Percentiles rank a stretch among this genome's conserved stretches.
Evolutionary conservation across 306 rosid genomes (phyloP).

Genomic region (Ziziphus jujuba): DNA sequence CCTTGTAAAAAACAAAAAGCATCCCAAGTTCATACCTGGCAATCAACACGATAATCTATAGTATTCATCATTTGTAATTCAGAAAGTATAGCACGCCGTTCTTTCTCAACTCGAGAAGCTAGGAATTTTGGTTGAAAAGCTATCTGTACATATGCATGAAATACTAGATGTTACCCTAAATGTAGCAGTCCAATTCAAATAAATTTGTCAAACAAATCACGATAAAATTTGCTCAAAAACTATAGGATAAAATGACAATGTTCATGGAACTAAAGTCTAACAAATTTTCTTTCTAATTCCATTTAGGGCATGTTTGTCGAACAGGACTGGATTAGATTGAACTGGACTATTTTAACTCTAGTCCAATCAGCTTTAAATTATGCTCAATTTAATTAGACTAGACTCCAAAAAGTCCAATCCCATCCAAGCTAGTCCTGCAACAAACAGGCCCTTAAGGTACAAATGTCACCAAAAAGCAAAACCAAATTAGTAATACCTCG

Average conservation of each 20-base stretch:
- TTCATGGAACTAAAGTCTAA: background rate
- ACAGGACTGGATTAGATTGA: too few species aligned
- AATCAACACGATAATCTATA: slow-evolving; percentile 95
- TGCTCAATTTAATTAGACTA: too few species aligned
- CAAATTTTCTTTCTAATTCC: background rate
- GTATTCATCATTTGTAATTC: slow-evolving; percentile 99
- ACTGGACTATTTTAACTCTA: too few species aligned
- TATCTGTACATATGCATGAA: slow-evolving; percentile 60
- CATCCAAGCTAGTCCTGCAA: too few species aligned
- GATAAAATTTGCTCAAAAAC: background rate
- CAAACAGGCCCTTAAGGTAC: too few species aligned
- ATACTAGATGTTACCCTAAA: slow-evolving; percentile 24
- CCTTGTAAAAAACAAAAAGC: slow-evolving; percentile 21
- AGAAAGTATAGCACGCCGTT: slow-evolving; percentile 95
- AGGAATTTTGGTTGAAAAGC: slow-evolving; percentile 97
- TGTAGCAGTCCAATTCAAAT: slow-evolving; percentile 10
- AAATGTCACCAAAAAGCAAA: slow-evolving; percentile 2
- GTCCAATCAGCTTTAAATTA: too few species aligned
- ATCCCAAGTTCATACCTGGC: slow-evolving; percentile 64
- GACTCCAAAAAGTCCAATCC: too few species aligned
- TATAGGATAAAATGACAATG: background rate
- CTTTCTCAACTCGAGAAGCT: slow-evolving; percentile 95
- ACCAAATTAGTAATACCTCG: slow-evolving; percentile 61
- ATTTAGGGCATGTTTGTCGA: too few species aligned
- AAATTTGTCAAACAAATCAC: too few species aligned